Conservation (phyloP, 129 eudicot genomes). For the Daucus carota region DNA sequence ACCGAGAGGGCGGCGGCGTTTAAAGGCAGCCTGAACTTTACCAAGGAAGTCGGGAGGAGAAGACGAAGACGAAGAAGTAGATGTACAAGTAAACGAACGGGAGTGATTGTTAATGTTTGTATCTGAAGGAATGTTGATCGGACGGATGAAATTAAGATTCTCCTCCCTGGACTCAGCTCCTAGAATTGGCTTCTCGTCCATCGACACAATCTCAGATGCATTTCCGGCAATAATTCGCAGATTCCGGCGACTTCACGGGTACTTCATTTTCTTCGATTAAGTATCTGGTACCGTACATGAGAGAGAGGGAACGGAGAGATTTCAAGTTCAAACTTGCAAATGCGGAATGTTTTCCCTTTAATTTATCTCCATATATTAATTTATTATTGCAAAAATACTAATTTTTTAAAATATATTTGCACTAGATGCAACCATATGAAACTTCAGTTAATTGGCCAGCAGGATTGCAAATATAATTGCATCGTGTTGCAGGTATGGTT, state of each 20-base stretch:
- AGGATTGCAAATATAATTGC: too few relatives aligned
- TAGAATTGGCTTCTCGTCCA: conserved; percentile 81
- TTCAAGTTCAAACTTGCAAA: not conserved
- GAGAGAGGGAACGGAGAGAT: not conserved
- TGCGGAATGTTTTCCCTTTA: not conserved
- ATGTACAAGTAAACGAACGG: conserved; percentile 33
- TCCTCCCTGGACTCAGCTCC: conserved; percentile 25
- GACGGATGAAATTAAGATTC: conserved; percentile 13
- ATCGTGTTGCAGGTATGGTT: too few relatives aligned
- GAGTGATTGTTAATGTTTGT: conserved; percentile 14
- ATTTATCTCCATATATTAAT: too few relatives aligned
- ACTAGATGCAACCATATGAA: too few relatives aligned
- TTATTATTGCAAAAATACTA: too few relatives aligned
- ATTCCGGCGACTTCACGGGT: not conserved
- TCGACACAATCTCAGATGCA: conserved; percentile 51
- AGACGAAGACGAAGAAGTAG: conserved; percentile 40
- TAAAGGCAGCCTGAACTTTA: conserved; percentile 77
- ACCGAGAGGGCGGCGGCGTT: conserved; percentile 78
- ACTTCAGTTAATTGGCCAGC: too few relatives aligned
- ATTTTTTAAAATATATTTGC: too few relatives aligned
- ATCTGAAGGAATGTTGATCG: conserved; percentile 23
- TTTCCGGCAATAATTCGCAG: conserved; percentile 18
- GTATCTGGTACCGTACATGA: not conserved
- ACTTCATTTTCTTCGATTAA: not conserved
- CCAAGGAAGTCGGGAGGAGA: conserved; percentile 66